phyloP scores from a whole-genome alignment of 495 filamentous ascomycete genomes.

The Podospora pseudoanserina region DNA sequence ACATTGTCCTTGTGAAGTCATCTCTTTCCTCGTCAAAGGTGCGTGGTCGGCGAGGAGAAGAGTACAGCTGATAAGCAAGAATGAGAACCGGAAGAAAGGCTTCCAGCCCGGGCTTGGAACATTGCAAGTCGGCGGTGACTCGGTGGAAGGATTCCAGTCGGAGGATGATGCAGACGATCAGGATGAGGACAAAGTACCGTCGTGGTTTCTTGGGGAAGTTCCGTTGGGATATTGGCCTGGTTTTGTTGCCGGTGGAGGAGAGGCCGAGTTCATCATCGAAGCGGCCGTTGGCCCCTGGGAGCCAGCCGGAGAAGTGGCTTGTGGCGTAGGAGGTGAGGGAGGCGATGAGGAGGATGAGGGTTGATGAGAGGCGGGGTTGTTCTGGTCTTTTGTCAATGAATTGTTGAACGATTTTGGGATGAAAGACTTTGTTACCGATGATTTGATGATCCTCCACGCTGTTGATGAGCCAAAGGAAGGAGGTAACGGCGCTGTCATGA shows the following conservation, averaged over 20 bases:
- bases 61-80: constrained; percentile 38
- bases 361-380: constrained; percentile 42
- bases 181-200: constrained; percentile 38
- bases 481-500: constrained; percentile 37
- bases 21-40: constrained; percentile 31
- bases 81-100: constrained; percentile 39
- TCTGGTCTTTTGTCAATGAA: constrained; percentile 26
- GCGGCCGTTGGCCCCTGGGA: constrained; percentile 44
- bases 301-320: constrained; percentile 42
- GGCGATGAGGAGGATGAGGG: constrained; percentile 34
- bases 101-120: constrained; percentile 42
- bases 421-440: constrained; percentile 30
- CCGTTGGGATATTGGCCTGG: constrained; percentile 13
- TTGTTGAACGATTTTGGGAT: not conserved
- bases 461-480: constrained; percentile 44
- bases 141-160: constrained; percentile 42
- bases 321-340: constrained; percentile 35
- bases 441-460: constrained; percentile 46
- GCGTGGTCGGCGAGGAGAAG: constrained; percentile 26
- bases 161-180: constrained; percentile 40
- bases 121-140: constrained; percentile 38
- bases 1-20: constrained; percentile 36
- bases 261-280: constrained; percentile 41
- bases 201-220: constrained; percentile 43
- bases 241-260: constrained; percentile 22